Evolutionary conservation across 805 yeast genomes (phyloP), one percentile per base, ranked within the genome.

Genomic region (Ogataea pini): DNA sequence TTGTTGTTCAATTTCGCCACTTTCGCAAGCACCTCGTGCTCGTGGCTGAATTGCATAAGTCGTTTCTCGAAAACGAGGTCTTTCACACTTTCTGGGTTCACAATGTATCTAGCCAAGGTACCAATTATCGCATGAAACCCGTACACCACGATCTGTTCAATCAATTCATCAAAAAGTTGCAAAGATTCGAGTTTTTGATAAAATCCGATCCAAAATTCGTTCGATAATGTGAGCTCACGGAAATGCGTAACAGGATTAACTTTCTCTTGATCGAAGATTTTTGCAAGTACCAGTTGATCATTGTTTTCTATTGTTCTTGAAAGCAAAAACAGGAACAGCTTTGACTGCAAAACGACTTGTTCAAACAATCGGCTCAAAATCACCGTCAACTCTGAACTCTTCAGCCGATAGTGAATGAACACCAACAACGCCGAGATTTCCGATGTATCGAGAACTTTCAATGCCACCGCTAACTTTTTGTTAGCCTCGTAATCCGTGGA

Each of bases 51-150:
- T 14, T 41, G 37, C 4, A 47, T 34, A 5, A 51, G 36, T 17
- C 43, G 47, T 7, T 42, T 39, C 6, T 31, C 44, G 7, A 47
- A 43, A 3, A n/a, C 14, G 3, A 56, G 28, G 2, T 18, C 9
- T 3, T 13, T 16, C 10, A 40, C 10, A 3, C 24, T 19, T 2
- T 42, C 28, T 4, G 49, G 40, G 19, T 48, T 46, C 7, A 48
- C 37, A 1, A 55, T 36, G 33, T 34, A 46, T 5, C n/a, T 7
- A 2, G 60, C 50, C 3, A 64, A 33, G 2, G 56, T 49, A 13
- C 56, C 62, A 13, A 59, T 42, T 4, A 61, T 45, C 7, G 64
- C 52, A n/a, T 47, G 31, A 24, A 55, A 56, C 9, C 67, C 67
- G 48, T 60, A 61, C 6, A 62, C 48, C 7, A 63, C 48, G 10